phyloP scores from a whole-genome alignment of 805 yeast genomes.

The Maudiozyma barnettii region DNA sequence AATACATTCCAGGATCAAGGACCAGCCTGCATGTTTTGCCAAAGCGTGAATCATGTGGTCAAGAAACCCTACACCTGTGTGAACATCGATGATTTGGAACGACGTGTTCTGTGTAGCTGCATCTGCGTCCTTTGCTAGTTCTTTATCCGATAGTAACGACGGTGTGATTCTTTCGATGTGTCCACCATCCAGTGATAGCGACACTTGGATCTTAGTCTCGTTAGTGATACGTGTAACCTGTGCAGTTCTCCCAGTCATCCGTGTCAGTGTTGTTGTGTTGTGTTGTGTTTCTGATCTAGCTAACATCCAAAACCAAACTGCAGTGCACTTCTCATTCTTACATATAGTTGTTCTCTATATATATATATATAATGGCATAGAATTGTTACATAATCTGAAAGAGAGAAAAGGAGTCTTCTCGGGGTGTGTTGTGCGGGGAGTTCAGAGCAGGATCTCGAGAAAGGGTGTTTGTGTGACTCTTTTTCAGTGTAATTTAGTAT shows the following conservation, averaged over 20 bases:
- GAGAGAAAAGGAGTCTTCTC: no score
- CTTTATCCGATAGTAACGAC: slow-evolving; percentile 38
- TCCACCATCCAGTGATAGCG: slow-evolving; percentile 81
- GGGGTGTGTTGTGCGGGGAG: no score
- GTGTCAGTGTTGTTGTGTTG: no score
- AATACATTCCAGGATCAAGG: slow-evolving; percentile 74
- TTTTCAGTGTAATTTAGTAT: no score
- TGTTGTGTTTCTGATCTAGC: no score
- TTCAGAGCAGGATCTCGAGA: no score
- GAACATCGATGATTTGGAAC: slow-evolving; percentile 66
- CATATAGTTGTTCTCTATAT: no score
- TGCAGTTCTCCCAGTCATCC: slow-evolving; percentile 25
- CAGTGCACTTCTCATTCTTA: no score
- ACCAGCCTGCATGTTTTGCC: slow-evolving; percentile 97
- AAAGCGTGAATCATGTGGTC: slow-evolving; percentile 97
- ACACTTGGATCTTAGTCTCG: slow-evolving; percentile 87
- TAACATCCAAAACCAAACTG: no score
- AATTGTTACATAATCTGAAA: no score
- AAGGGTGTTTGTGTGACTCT: no score
- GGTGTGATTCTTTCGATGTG: slow-evolving; percentile 44
- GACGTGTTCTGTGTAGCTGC: slow-evolving; percentile 65
- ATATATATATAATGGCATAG: no score
- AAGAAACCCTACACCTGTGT: slow-evolving; percentile 89
- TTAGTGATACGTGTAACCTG: slow-evolving; percentile 57
- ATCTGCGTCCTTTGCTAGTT: slow-evolving; percentile 25